Evolutionary conservation across 306 rosid genomes (phyloP), one percentile per base, ranked within the genome.

Genomic region (Comarum palustre): DNA sequence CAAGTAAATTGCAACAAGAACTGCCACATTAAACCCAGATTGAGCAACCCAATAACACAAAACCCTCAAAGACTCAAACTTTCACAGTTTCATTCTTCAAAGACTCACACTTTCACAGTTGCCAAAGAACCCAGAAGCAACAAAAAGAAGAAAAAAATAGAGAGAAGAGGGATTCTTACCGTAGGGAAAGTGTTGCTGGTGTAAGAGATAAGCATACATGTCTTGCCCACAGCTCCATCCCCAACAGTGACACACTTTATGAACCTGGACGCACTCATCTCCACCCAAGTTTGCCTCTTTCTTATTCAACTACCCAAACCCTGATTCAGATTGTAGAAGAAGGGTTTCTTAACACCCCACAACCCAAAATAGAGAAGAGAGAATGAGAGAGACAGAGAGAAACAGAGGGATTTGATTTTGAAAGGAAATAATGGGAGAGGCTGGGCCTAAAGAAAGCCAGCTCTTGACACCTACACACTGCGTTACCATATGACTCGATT

Each of bases 161-260:
- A 54, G 66, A 8, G 63, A 71, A 72, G 58, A 59, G 3, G 5
- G 7, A 3, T 42, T 68, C 74, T 68, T 79, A 90, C 98, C 82
- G 97, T 90, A 29, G 97, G 98, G 85, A 93, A 90, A 81, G 98
- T 93, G 84, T 90, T 93, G 90, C 96, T 93, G 79, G 98, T 93
- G 80, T 93, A 90, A 68, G 98, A 93, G 80, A 93, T 93, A 69
- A 90, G 98, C 98, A 93, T 89, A 83, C 98, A 93, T 75, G 98
- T 93, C 81, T 93, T 90, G 78, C 98, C 98, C 38, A 93, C 97
- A 2, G 98, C 98, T 41, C 98, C 97, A 47, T 93, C 98, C 42
- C 98, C 98, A 0, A 93, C 98, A 0, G 98, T 93, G 54, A 93
- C 98, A 52, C 98, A 93, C 90, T 93, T 93, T 11, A 93, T 90